phyloP scores from a whole-genome alignment of 2,329 filamentous ascomycete genomes.

The Fonsecaea pedrosoi region DNA sequence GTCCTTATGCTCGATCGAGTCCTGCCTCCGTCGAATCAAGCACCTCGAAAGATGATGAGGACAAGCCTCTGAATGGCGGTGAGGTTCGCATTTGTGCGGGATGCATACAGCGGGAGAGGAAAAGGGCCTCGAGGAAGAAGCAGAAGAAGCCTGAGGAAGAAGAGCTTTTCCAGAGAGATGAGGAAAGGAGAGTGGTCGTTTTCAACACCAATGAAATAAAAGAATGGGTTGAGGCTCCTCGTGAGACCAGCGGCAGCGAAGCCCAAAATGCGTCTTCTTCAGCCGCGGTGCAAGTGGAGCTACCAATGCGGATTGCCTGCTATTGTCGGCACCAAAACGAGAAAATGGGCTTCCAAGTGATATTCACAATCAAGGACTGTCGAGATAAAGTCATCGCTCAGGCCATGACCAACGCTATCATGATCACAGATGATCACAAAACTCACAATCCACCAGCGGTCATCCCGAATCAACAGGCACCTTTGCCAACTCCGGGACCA shows the following conservation, averaged over 20 bases:
- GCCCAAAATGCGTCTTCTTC: slow-evolving; percentile 52
- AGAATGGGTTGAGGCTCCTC: slow-evolving; percentile 74
- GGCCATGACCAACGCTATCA: slow-evolving; percentile 83
- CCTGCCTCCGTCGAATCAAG: slow-evolving; percentile 49
- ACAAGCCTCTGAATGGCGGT: slow-evolving; percentile 83
- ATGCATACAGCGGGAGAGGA: slow-evolving; percentile 91
- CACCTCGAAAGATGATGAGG: slow-evolving; percentile 66
- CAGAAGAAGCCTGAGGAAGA: slow-evolving; percentile 92
- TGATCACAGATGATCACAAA: slow-evolving; percentile 98
- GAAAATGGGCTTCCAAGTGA: slow-evolving; percentile 89
- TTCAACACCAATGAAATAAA: slow-evolving; percentile 90
- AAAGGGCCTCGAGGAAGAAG: slow-evolving; percentile 90
- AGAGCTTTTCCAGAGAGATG: slow-evolving; percentile 80
- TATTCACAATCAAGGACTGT: slow-evolving; percentile 90
- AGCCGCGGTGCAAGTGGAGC: slow-evolving; percentile 76
- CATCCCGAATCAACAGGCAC: slow-evolving; percentile 44
- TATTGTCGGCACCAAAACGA: slow-evolving; percentile 96
- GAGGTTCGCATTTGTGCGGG: slow-evolving; percentile 89
- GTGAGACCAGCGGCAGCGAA: slow-evolving; percentile 48
- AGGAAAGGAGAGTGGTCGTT: slow-evolving; percentile 81
- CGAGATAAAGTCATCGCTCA: slow-evolving; percentile 79
- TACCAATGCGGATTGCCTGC: slow-evolving; percentile 94
- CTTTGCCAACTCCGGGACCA: slow-evolving; percentile 47
- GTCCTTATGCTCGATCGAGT: slow-evolving; percentile 52
- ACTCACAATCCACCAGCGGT: slow-evolving; percentile 65